phyloP scores from a whole-genome alignment of 2,329 filamentous ascomycete species.

The Neurospora sp. region DNA sequence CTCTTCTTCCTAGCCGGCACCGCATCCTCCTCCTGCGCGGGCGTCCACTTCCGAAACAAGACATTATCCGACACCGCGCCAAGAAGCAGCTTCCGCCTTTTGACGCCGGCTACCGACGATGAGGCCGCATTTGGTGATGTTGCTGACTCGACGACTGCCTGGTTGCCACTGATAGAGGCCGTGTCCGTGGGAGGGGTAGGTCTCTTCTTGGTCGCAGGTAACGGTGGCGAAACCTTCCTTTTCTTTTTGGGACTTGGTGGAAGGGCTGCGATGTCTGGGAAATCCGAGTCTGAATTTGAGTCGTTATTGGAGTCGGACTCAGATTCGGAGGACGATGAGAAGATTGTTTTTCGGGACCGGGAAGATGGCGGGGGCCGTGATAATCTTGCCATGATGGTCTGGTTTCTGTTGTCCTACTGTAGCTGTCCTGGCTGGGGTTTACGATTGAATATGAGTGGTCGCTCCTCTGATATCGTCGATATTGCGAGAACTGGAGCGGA shows the following conservation, averaged over 20 bases:
- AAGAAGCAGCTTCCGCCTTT: constrained; percentile 15
- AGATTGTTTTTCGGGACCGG: background rate
- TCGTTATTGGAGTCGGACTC: constrained; percentile 8
- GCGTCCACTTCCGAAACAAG: constrained; percentile 14
- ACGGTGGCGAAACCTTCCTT: background rate
- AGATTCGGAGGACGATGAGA: background rate
- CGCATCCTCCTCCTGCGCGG: constrained; percentile 6
- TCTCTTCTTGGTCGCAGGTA: background rate
- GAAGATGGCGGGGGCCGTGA: constrained; percentile 1
- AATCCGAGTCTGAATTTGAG: constrained; percentile 10
- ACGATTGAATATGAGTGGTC: background rate
- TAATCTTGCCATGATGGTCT: constrained; percentile 8
- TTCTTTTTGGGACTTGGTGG: background rate
- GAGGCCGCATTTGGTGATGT: constrained; percentile 4
- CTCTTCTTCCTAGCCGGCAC: background rate
- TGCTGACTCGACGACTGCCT: background rate
- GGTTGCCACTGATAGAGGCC: background rate
- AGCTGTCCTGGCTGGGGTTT: background rate
- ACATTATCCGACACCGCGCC: constrained; percentile 16
- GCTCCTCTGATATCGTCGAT: background rate
- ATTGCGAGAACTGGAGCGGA: background rate
- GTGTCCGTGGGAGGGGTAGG: background rate
- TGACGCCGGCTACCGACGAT: constrained; percentile 3
- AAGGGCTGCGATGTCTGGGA: constrained; percentile 11
- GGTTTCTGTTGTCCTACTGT: background rate